A percentile compares a stretch with the other conserved stretches of the same genome.
These are phyloP conservation scores for Penicillium ochrochloron DNA, from an alignment of 495 filamentous ascomycete species.

Conservation along the genomic window DNA sequence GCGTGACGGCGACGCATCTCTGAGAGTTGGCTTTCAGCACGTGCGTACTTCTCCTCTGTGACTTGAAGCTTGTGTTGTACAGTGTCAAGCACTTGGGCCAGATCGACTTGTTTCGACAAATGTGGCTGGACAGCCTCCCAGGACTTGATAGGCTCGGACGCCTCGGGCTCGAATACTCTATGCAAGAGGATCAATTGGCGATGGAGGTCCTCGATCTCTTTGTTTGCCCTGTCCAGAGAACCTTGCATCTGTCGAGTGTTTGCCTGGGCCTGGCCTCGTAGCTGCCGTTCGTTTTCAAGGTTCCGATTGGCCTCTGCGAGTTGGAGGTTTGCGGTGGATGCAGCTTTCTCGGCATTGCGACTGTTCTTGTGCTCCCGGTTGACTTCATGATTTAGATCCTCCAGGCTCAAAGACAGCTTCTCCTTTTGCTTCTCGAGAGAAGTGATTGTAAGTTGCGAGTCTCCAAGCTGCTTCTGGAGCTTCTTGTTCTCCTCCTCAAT, in stretches of 20 bases:
- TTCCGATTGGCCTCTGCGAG: slow-evolving; percentile 87
- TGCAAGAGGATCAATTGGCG: slow-evolving; percentile 79
- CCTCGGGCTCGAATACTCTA: slow-evolving; percentile 84
- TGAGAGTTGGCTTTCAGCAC: slow-evolving; percentile 81
- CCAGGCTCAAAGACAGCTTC: slow-evolving; percentile 84
- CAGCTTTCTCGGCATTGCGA: slow-evolving; percentile 86
- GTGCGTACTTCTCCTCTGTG: slow-evolving; percentile 78
- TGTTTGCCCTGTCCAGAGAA: slow-evolving; percentile 74
- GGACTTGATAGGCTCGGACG: slow-evolving; percentile 58
- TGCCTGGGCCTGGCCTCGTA: slow-evolving; percentile 81
- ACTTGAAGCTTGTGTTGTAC: slow-evolving; percentile 82
- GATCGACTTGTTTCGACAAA: slow-evolving; percentile 70
- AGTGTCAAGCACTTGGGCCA: slow-evolving; percentile 90
- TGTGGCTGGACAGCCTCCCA: slow-evolving; percentile 66
- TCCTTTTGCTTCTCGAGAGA: slow-evolving; percentile 95
- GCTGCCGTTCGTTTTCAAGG: slow-evolving; percentile 87
- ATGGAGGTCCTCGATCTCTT: slow-evolving; percentile 78
- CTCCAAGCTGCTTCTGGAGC: slow-evolving; percentile 82
- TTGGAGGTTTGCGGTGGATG: slow-evolving; percentile 81
- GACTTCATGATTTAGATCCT: slow-evolving; percentile 94
- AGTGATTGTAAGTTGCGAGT: slow-evolving; percentile 81
- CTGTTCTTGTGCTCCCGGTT: slow-evolving; percentile 88
- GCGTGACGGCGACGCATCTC: slow-evolving; percentile 75
- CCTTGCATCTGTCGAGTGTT: slow-evolving; percentile 81
- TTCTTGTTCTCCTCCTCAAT: slow-evolving; percentile 83